A percentile compares a stretch with the other conserved stretches of the same genome.
phyloP scores from a whole-genome alignment of 805 yeast genomes.

The Candida rishiriensis region DNA sequence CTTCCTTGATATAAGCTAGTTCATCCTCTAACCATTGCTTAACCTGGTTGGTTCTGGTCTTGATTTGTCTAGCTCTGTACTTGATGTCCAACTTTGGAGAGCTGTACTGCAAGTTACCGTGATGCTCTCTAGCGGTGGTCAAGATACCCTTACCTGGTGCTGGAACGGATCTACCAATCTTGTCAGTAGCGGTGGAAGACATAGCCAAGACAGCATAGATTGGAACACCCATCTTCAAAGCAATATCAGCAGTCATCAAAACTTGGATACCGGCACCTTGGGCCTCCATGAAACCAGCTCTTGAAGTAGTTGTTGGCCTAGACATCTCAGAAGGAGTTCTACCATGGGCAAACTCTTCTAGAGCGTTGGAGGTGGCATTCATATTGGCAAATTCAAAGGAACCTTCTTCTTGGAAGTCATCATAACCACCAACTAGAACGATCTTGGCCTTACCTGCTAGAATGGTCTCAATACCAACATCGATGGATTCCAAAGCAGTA shows the following conservation, averaged over 20 bases:
- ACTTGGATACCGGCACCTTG: constrained; percentile 99
- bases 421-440: constrained; percentile 97
- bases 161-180: constrained; percentile 98
- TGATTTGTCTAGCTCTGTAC: constrained; percentile 91
- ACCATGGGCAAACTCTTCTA: constrained; percentile 87
- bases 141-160: constrained; percentile 99
- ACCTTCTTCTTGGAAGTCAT: constrained; percentile 99
- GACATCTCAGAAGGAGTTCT: constrained; percentile 99
- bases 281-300: constrained; percentile 99
- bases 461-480: constrained; percentile 91
- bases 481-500: constrained; percentile 96
- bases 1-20: constrained; percentile 62
- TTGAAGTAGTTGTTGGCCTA: constrained; percentile 93
- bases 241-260: constrained; percentile 91
- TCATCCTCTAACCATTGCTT: constrained; percentile 83
- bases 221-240: constrained; percentile 98
- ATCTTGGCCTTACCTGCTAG: constrained; percentile 92
- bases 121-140: constrained; percentile 95
- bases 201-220: constrained; percentile 91
- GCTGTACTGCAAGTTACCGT: constrained; percentile 71
- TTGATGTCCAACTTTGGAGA: constrained; percentile 81
- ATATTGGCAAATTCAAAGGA: constrained; percentile 96
- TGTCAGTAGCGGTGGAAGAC: constrained; percentile 96
- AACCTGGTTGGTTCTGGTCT: constrained; percentile 71
- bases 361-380: constrained; percentile 95